Evolutionary conservation across 2,329 filamentous ascomycete species (phyloP), one percentile per base, ranked within the genome.

Genomic region (Alternaria metachromatica): DNA sequence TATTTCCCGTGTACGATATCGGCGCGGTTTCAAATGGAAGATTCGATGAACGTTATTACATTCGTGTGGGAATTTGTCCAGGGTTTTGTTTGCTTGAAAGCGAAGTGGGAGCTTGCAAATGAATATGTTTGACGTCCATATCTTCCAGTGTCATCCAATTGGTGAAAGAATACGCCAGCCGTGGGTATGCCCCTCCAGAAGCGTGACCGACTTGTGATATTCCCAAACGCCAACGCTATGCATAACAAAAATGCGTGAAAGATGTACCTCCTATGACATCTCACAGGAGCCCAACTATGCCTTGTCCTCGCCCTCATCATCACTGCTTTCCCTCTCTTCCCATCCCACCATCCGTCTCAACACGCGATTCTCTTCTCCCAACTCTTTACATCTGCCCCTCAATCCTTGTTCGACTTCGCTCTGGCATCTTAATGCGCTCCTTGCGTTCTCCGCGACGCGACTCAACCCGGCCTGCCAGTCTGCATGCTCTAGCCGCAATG

Each of bases 361-460:
- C 28, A 84, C 75, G 46, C 81, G 71, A 64, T 85, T 86, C 74
- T 86, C 84, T 66, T 83, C 81, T 64, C 81, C 84, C 59, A 85
- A 61, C 26, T 76, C 81, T 46, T 78, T 78, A 4, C 83, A 74
- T 64, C 79, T 78, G 33, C 76, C 74, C 63, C 77, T 73, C 58
- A 80, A 78, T 6, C 76, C 78, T 64, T 78, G 64, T 49, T 79
- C 77, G 1, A 64, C 72, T 30, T 83, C 80, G 3, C 75, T 78
- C 63, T 81, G 75, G 28, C 71, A 72, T 66, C 76, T 77, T 41
- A 83, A 61, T 49, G 83, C 82, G 12, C 67, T 63, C 23, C 82
- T 72, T 12, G 83, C 79, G 28, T 78, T 79, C 49, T 82, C 81
- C 5, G 81, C 81, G 23, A 85, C 76, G 5, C 82, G 69, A 8